phyloP scores from a whole-genome alignment of 1,139 yeast genomes.

The Debaryomycetaceae sp. region DNA sequence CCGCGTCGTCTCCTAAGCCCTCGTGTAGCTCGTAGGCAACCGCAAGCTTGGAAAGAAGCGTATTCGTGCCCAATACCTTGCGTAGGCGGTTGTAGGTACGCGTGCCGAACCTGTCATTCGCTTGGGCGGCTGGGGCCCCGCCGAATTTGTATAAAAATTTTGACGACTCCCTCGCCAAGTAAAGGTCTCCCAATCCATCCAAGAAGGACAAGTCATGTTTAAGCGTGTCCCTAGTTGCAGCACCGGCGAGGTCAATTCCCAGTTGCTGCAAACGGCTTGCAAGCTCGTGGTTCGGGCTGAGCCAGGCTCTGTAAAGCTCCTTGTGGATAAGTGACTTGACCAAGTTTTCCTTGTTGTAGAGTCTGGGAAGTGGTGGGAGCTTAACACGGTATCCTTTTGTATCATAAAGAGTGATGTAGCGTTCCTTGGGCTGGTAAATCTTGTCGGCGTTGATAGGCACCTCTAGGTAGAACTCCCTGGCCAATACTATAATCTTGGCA shows the following conservation, averaged over 20 bases:
- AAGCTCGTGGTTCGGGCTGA: constrained; percentile 27
- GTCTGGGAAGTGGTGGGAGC: constrained; percentile 34
- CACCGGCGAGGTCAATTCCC: constrained; percentile 13
- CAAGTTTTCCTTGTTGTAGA: constrained; percentile 26
- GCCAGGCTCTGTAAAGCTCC: constrained; percentile 33
- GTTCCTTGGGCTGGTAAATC: constrained; percentile 16
- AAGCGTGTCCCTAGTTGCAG: constrained; percentile 15
- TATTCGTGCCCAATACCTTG: constrained; percentile 37
- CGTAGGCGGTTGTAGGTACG: constrained; percentile 30
- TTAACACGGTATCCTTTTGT: constrained; percentile 20
- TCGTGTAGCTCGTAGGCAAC: constrained; percentile 33
- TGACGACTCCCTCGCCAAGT: constrained; percentile 36
- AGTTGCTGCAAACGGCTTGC: constrained; percentile 17
- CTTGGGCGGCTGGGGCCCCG: constrained; percentile 12
- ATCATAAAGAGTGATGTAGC: constrained; percentile 23
- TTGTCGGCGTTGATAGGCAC: constrained; percentile 19
- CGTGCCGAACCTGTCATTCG: constrained; percentile 16
- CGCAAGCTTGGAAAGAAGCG: constrained; percentile 35
- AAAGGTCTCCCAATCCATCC: constrained; percentile 44
- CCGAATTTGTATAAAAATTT: constrained; percentile 29
- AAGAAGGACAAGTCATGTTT: constrained; percentile 38
- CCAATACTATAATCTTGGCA: constrained; percentile 10
- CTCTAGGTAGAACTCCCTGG: constrained; percentile 20
- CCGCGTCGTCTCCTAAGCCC: constrained; percentile 31
- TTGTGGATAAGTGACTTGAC: constrained; percentile 39